Evolutionary conservation across 208 protist genomes (phyloP).

Genomic region (Acanthamoeba triangularis): DNA sequence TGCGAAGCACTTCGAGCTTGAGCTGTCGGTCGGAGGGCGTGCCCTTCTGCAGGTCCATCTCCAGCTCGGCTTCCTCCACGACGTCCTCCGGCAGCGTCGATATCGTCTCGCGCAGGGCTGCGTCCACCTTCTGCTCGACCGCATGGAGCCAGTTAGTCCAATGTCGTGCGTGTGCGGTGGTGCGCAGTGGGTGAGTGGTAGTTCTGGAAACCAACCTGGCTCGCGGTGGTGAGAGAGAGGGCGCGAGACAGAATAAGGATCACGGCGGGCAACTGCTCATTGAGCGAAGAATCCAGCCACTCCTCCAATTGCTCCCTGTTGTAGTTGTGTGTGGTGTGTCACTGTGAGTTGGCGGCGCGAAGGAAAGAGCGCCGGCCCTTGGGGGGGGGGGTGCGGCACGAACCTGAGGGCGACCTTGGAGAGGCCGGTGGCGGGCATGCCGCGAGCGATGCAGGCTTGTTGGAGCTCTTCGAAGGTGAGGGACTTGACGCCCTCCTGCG

Average conservation of each 20-base stretch:
- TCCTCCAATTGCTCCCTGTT: slow-evolving; percentile 73
- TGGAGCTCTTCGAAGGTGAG: slow-evolving; percentile 70
- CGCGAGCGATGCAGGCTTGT: slow-evolving; percentile 44
- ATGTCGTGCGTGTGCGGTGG: background rate
- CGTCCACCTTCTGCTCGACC: background rate
- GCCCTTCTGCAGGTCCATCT: slow-evolving; percentile 41
- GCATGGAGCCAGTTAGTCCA: background rate
- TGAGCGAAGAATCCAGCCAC: slow-evolving; percentile 87
- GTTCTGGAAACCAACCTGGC: background rate
- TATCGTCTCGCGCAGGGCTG: slow-evolving; percentile 56
- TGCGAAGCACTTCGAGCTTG: slow-evolving; percentile 49
- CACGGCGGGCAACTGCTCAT: slow-evolving; percentile 80
- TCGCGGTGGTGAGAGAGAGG: slow-evolving; percentile 72
- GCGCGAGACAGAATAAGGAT: slow-evolving; percentile 85
- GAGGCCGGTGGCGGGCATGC: slow-evolving; percentile 67
- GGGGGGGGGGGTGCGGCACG: background rate
- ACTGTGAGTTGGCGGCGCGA: too few species aligned
- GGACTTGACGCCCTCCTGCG: slow-evolving; percentile 38
- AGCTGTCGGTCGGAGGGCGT: slow-evolving; percentile 40
- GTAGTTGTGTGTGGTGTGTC: too few species aligned
- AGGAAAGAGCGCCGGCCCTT: background rate
- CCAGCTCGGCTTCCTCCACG: slow-evolving; percentile 71
- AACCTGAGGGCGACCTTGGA: slow-evolving; percentile 65
- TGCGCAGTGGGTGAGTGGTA: background rate
- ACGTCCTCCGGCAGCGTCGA: slow-evolving; percentile 69